Conservation (phyloP, 2,329 filamentous ascomycete genomes). For the Diplodia sapinea region DNA sequence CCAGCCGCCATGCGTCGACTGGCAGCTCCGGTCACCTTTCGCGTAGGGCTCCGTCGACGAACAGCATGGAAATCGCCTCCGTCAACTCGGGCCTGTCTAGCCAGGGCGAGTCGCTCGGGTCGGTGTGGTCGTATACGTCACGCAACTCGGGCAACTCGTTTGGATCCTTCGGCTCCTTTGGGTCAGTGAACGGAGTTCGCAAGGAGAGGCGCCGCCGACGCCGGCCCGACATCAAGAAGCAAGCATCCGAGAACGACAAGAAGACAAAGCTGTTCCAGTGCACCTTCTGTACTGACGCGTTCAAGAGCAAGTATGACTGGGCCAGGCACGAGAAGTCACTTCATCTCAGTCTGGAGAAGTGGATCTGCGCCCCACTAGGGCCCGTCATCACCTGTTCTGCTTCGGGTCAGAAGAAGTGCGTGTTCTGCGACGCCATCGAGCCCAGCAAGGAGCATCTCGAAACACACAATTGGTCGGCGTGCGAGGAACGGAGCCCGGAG, state of each 20-base stretch:
- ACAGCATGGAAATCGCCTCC: conserved; percentile 59
- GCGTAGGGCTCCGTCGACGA: conserved; percentile 58
- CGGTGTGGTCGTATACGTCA: conserved; percentile 63
- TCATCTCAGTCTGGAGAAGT: conserved; percentile 48
- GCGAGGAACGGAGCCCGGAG: conserved; percentile 68
- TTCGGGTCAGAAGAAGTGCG: conserved; percentile 63
- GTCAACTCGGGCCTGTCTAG: conserved; percentile 58
- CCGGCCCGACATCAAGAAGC: conserved; percentile 39
- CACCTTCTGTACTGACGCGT: conserved; percentile 49
- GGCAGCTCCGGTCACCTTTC: conserved; percentile 55
- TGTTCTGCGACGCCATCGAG: conserved; percentile 62
- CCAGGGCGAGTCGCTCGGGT: conserved; percentile 57
- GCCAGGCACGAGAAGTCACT: conserved; percentile 49
- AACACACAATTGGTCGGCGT: conserved; percentile 65
- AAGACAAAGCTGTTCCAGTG: conserved; percentile 42
- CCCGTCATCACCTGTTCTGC: conserved; percentile 61
- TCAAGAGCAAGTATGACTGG: conserved; percentile 52
- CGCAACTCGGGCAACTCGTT: conserved; percentile 62
- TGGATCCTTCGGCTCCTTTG: conserved; percentile 34
- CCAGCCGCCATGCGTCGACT: conserved; percentile 57
- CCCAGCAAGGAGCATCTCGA: conserved; percentile 63
- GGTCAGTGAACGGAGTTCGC: conserved; percentile 47
- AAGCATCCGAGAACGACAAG: conserved; percentile 11
- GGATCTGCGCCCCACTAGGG: conserved; percentile 64
- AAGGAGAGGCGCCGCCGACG: conserved; percentile 64